Conservation (phyloP, 177 flowering plant species). For the Vitis hybrid region DNA sequence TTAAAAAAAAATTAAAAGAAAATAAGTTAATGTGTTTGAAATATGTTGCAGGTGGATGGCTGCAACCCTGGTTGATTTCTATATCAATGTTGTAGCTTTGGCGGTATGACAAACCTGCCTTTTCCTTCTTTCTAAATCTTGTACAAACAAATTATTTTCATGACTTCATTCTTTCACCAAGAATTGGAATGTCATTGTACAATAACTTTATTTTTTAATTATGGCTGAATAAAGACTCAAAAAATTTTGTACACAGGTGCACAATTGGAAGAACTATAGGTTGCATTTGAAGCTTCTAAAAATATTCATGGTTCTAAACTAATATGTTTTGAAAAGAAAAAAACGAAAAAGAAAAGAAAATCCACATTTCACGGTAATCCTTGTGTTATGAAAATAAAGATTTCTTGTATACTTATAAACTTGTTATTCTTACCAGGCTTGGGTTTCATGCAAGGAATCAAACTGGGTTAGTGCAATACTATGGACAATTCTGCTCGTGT, state of each 20-base stretch:
- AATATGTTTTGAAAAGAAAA: no score
- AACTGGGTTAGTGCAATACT: constrained; percentile 39
- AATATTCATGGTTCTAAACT: no score
- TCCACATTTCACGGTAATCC: no score
- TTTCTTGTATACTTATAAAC: background rate
- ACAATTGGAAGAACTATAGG: no score
- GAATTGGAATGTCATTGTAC: background rate
- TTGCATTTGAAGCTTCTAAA: no score
- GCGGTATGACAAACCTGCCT: constrained; percentile 38
- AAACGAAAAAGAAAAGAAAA: no score
- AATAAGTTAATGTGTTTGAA: background rate
- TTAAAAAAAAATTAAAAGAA: background rate
- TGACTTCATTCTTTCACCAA: background rate
- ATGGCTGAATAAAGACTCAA: background rate
- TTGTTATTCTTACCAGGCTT: constrained; percentile 39
- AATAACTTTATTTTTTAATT: background rate
- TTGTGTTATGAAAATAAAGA: background rate
- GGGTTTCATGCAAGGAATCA: constrained; percentile 66
- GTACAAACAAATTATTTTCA: background rate
- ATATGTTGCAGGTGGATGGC: constrained; percentile 66
- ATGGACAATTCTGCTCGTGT: constrained; percentile 54
- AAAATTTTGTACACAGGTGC: background rate
- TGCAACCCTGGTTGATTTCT: constrained; percentile 70
- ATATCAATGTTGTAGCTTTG: constrained; percentile 40
- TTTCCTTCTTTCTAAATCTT: background rate